phyloP scores from a whole-genome alignment of 257 asterid genomes.

The Handroanthus guayacan region DNA sequence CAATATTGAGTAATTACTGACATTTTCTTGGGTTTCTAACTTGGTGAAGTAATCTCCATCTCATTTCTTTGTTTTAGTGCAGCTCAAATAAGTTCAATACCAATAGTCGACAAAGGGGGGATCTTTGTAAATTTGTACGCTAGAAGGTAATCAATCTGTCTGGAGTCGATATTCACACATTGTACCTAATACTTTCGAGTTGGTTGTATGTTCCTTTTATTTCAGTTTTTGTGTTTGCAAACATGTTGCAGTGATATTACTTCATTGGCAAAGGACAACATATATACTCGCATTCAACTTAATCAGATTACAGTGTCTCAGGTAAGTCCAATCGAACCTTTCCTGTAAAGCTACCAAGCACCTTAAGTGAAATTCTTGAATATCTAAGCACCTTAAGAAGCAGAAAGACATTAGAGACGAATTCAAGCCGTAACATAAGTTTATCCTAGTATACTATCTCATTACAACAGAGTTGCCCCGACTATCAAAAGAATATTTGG shows the following conservation, averaged over 20 bases:
- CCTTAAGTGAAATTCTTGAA: too few relatives aligned
- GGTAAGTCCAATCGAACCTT: conserved; percentile 43
- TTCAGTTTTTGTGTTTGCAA: conserved; percentile 1
- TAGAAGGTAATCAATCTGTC: conserved; percentile 55
- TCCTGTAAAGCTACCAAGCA: background rate
- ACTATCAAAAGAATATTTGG: too few relatives aligned
- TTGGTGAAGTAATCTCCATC: conserved; percentile 28
- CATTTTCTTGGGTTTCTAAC: background rate
- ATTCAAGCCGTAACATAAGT: too few relatives aligned
- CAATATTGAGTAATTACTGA: background rate
- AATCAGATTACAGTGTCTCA: conserved; percentile 60
- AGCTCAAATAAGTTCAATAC: conserved; percentile 73
- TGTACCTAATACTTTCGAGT: background rate
- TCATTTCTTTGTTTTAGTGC: conserved; percentile 37
- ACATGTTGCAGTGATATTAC: conserved; percentile 61
- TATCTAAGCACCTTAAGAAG: too few relatives aligned
- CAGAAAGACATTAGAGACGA: too few relatives aligned
- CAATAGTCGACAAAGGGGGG: conserved; percentile 60
- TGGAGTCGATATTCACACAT: conserved; percentile 25
- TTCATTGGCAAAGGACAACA: conserved; percentile 61
- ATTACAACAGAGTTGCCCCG: too few relatives aligned
- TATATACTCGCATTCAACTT: conserved; percentile 60
- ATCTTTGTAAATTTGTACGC: conserved; percentile 58
- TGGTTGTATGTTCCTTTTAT: background rate
- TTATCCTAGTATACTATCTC: too few relatives aligned